Evolutionary conservation across 2,329 filamentous ascomycete genomes (phyloP), one percentile per base, ranked within the genome.

Genomic region (Venturia oleaginea): DNA sequence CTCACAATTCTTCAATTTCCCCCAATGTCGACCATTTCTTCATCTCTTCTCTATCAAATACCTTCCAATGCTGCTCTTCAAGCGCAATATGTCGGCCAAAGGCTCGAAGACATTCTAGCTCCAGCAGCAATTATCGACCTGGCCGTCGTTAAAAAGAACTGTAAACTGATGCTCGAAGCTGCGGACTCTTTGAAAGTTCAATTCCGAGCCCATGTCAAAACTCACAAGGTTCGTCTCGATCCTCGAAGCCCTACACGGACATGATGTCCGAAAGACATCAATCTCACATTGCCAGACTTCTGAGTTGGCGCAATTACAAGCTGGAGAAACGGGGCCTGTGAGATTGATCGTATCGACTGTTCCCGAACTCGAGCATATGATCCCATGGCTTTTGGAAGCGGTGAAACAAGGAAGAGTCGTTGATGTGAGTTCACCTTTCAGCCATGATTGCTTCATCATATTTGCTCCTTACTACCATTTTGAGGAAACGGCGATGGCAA

Each of bases 151-250:
- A 78, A 83, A 64, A 77, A 80, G 60, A 91, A 93, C 71, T 93
- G 90, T 74, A 75, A 79, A 66, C 79, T 84, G 42, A 92, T 94
- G 88, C 82, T 91, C 7, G 78, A 85, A 15, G 83, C 88, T 0
- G 81, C 83, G 17, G 73, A 81, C 48, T 76, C 76, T 61, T 75
- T 92, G 17, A 78, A 81, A 0, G 79, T 92, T 30, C 82, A 81
- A 7, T 93, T 91, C 78, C 80, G 90, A 65, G 86, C 88, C 1
- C 90, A 94, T 73, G 85, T 93, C 66, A 94, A 94, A 76, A 92
- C 89, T 27, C 90, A 94, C 74, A 94, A 94, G 79, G 88, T 62
- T n/a, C 5, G 34, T 65, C 43, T 65, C 19, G 13, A 38, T 43
- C 11, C n/a, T 65, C 59, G 61, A 61, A 64, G 40, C 27, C 17